Evolutionary conservation across 331 rosid species (phyloP).

Genomic region (Dryas integrifolia): DNA sequence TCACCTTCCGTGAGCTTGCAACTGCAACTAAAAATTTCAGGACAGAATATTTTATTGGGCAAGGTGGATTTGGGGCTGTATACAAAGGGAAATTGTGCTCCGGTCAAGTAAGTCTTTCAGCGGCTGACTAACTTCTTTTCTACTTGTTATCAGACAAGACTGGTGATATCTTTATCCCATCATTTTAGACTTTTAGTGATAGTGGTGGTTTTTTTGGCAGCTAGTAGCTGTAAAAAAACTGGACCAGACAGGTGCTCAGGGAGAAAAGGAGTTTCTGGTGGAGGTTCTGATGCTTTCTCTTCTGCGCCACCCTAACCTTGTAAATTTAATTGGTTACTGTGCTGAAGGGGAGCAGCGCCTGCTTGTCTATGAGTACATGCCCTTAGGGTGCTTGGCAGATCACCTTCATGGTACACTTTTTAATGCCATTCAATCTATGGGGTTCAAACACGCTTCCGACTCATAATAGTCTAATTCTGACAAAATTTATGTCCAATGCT

Average conservation of each 20-base stretch:
- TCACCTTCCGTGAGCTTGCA: constrained; percentile 60
- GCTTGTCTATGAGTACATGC: constrained; percentile 64
- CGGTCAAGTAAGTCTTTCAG: constrained; percentile 35
- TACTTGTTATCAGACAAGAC: not conserved
- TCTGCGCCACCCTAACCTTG: constrained; percentile 61
- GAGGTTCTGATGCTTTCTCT: constrained; percentile 67
- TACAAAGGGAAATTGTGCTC: constrained; percentile 44
- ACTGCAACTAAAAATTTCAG: constrained; percentile 58
- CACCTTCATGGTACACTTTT: constrained; percentile 53
- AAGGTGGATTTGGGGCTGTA: constrained; percentile 70
- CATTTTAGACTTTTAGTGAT: not conserved
- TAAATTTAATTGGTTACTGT: constrained; percentile 58
- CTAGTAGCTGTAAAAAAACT: constrained; percentile 58
- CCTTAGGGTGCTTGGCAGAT: constrained; percentile 54
- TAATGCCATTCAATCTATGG: not conserved
- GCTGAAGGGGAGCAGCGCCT: constrained; percentile 69
- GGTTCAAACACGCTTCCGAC: not conserved
- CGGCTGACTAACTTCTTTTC: not conserved
- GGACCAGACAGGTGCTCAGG: constrained; percentile 50
- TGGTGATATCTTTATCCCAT: constrained; percentile 1
- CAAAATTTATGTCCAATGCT: not conserved
- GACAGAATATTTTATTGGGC: constrained; percentile 46
- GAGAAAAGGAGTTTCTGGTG: constrained; percentile 59
- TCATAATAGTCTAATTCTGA: not conserved
- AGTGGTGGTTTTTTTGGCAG: constrained; percentile 26